These are phyloP conservation scores for Desmodesmus armatus DNA, from an alignment of 139 green algal genomes.

Conservation along the genomic window DNA sequence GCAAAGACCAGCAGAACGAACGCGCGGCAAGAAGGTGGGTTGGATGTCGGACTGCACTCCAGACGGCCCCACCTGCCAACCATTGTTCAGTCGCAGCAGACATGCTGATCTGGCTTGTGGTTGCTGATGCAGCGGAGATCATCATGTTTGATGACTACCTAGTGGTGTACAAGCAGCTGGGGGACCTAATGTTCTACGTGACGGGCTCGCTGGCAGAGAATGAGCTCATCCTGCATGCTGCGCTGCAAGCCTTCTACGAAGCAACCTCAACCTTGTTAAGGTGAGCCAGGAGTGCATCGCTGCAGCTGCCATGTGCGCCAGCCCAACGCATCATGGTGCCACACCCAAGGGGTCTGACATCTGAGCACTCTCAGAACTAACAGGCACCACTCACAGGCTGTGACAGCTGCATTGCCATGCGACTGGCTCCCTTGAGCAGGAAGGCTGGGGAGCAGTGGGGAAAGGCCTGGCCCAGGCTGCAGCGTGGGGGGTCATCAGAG, in stretches of 20 bases:
- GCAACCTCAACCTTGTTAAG: conserved; percentile 84
- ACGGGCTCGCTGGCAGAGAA: conserved; percentile 95
- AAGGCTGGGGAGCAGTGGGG: too few species aligned
- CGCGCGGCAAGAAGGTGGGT: conserved; percentile 90
- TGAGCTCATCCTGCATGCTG: conserved; percentile 92
- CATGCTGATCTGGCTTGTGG: neutral
- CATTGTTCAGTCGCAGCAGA: neutral
- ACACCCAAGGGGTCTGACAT: too few species aligned
- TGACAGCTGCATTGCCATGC: neutral
- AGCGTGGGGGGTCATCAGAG: too few species aligned
- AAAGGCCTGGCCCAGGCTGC: too few species aligned
- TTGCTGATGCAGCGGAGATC: conserved; percentile 91
- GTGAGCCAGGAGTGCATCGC: conserved; percentile 34
- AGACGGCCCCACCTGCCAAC: neutral
- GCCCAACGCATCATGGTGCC: too few species aligned
- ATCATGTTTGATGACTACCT: conserved; percentile 97
- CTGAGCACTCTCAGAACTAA: too few species aligned
- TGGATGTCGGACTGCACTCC: neutral
- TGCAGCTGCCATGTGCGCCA: neutral
- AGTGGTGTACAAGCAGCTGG: conserved; percentile 96
- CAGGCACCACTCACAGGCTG: too few species aligned
- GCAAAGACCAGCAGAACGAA: conserved; percentile 94
- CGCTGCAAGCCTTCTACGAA: conserved; percentile 93
- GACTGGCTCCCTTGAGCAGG: neutral
- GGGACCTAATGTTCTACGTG: conserved; percentile 98